phyloP scores from a whole-genome alignment of 1,284 basidiomycete species.

The Xanthoconium separans region DNA sequence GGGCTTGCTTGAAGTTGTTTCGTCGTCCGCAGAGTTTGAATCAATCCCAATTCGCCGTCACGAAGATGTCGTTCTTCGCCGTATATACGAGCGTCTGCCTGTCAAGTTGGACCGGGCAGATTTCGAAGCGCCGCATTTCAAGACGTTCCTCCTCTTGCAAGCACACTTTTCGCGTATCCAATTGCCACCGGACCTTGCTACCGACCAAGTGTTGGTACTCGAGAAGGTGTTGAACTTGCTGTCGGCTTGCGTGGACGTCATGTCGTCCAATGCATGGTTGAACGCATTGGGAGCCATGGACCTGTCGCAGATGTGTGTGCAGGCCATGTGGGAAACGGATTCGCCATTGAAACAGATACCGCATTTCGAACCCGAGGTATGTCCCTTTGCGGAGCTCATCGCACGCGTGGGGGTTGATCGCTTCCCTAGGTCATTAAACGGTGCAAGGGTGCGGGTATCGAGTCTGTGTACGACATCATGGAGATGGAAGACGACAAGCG shows the following conservation, averaged over 20 bases:
- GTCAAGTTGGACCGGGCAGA: constrained; percentile 88
- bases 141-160: constrained; percentile 96
- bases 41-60: constrained; percentile 88
- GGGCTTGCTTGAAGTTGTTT: constrained; percentile 94
- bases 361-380: constrained; percentile 86
- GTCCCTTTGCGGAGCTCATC: neutral
- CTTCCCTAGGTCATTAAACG: constrained; percentile 68
- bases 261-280: constrained; percentile 95
- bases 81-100: constrained; percentile 96
- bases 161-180: constrained; percentile 94
- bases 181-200: constrained; percentile 89
- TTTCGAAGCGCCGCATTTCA: constrained; percentile 95
- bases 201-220: constrained; percentile 86
- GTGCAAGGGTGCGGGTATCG: constrained; percentile 79
- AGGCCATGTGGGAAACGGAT: constrained; percentile 97
- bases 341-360: constrained; percentile 94
- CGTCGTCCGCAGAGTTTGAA: constrained; percentile 96
- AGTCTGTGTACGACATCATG: constrained; percentile 94
- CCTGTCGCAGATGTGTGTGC: constrained; percentile 98
- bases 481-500: constrained; percentile 93
- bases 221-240: constrained; percentile 89
- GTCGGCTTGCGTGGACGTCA: constrained; percentile 95
- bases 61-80: constrained; percentile 82
- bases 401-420: constrained; percentile 3
- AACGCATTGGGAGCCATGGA: constrained; percentile 98